phyloP scores from a whole-genome alignment of 805 yeast species.

The Zygotorulaspora chibaensis region DNA sequence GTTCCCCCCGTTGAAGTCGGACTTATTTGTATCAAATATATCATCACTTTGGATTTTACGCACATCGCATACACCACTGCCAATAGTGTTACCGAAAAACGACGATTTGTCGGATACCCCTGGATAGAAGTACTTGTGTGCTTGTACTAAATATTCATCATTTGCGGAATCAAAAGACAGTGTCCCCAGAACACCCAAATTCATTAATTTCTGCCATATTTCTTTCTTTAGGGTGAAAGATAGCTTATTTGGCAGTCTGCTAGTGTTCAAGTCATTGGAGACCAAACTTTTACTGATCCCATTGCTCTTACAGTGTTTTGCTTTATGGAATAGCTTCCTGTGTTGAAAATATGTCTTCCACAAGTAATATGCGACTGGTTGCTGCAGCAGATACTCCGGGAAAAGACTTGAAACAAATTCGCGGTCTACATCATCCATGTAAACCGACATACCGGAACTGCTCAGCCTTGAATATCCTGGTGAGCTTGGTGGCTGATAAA shows the following conservation, averaged over 20 bases:
- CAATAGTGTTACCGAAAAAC: not conserved
- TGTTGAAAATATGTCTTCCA: constrained; percentile 26
- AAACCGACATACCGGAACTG: constrained; percentile 16
- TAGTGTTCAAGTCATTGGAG: constrained; percentile 1
- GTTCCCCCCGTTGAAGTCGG: constrained; percentile 10
- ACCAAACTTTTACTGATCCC: constrained; percentile 4
- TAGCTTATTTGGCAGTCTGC: constrained; percentile 11
- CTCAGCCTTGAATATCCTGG: not conserved
- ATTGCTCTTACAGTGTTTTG: constrained; percentile 12
- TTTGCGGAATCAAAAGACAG: constrained; percentile 28
- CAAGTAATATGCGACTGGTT: constrained; percentile 31
- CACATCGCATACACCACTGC: not conserved
- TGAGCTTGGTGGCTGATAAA: no score
- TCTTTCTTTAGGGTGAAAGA: constrained; percentile 25
- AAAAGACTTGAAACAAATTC: constrained; percentile 26
- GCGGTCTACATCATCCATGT: constrained; percentile 28
- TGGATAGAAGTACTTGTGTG: constrained; percentile 32
- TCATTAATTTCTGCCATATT: constrained; percentile 32
- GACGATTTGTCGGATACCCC: constrained; percentile 6
- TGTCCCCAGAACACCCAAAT: constrained; percentile 33
- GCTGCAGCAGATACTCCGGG: constrained; percentile 32
- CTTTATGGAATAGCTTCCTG: constrained; percentile 26
- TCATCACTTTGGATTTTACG: not conserved
- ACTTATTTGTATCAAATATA: constrained; percentile 1
- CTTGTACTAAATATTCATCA: constrained; percentile 32